phyloP scores from a whole-genome alignment of 768 basidiomycete species.

The Amanita pallidorosea region DNA sequence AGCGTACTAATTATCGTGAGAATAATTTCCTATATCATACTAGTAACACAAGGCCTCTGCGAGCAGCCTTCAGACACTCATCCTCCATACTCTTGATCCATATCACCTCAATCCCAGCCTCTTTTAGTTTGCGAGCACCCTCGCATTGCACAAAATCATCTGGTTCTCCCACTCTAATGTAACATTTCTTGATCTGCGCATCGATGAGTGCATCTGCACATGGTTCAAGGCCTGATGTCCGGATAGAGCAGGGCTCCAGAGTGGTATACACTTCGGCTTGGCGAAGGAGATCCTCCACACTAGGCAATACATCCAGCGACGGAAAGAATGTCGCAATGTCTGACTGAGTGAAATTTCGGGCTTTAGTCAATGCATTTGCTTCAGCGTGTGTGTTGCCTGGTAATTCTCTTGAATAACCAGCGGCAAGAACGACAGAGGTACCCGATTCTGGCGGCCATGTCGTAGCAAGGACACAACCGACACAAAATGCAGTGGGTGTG shows the following conservation, averaged over 20 bases:
- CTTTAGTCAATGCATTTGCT: conserved; percentile 82
- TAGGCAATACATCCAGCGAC: conserved; percentile 10
- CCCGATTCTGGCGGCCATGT: conserved; percentile 26
- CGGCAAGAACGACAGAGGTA: conserved; percentile 48
- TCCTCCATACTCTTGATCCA: conserved; percentile 68
- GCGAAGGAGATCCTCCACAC: conserved; percentile 27
- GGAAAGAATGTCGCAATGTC: conserved; percentile 38
- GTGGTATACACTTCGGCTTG: conserved; percentile 84
- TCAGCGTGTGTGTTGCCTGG: conserved; percentile 96
- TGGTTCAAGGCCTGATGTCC: conserved; percentile 78
- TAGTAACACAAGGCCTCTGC: conserved; percentile 32
- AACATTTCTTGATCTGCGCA: conserved; percentile 62
- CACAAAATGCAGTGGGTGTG: conserved; percentile 73
- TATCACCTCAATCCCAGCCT: conserved; percentile 66
- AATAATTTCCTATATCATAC: background rate
- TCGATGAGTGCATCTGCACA: conserved; percentile 79
- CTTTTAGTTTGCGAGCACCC: conserved; percentile 62
- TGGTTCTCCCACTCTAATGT: conserved; percentile 86
- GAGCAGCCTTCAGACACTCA: conserved; percentile 72
- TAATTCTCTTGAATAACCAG: conserved; percentile 85
- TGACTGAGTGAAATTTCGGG: conserved; percentile 29
- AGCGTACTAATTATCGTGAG: background rate
- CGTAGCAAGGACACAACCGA: conserved; percentile 72
- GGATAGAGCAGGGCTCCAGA: conserved; percentile 88
- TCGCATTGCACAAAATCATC: conserved; percentile 92